Conservation (phyloP, 805 yeast species). For the Pichia pseudocactophila region DNA sequence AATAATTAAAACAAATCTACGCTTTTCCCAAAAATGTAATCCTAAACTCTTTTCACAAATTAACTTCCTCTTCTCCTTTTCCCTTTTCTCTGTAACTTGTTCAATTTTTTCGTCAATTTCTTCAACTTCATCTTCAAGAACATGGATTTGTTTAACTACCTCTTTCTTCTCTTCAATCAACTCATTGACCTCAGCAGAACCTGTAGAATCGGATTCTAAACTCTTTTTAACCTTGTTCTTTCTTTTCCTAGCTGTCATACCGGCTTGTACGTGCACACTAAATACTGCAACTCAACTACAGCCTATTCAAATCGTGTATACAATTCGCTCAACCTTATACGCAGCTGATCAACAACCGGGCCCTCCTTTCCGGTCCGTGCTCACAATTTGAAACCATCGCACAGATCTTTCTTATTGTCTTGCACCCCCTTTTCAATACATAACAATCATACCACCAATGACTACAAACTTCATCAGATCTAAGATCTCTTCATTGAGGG, state of each 20-base stretch:
- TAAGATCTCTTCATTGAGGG: slow-evolving; percentile 75
- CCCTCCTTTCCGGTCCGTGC: too few species aligned
- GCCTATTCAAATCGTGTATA: too few species aligned
- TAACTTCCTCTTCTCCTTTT: not conserved
- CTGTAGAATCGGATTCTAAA: not conserved
- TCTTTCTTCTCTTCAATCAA: slow-evolving; percentile 6
- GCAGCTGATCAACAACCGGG: too few species aligned
- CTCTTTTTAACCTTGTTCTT: not conserved
- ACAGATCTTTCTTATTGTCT: not conserved
- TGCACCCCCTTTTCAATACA: not conserved
- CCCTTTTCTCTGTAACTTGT: not conserved
- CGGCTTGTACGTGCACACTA: not conserved
- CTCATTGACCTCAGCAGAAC: not conserved
- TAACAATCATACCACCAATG: slow-evolving; percentile 11
- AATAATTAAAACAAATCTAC: slow-evolving; percentile 27
- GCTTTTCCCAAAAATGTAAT: slow-evolving; percentile 13
- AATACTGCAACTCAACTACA: not conserved
- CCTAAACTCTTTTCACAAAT: slow-evolving; percentile 2
- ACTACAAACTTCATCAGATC: slow-evolving; percentile 45
- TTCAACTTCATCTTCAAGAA: slow-evolving; percentile 5
- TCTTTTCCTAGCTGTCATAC: not conserved
- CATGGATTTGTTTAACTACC: slow-evolving; percentile 3
- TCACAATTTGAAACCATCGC: not conserved
- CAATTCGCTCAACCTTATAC: too few species aligned
- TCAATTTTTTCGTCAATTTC: slow-evolving; percentile 6